phyloP scores from a whole-genome alignment of 192 early-diverging fungal species.

The Coemansia asiatica region DNA sequence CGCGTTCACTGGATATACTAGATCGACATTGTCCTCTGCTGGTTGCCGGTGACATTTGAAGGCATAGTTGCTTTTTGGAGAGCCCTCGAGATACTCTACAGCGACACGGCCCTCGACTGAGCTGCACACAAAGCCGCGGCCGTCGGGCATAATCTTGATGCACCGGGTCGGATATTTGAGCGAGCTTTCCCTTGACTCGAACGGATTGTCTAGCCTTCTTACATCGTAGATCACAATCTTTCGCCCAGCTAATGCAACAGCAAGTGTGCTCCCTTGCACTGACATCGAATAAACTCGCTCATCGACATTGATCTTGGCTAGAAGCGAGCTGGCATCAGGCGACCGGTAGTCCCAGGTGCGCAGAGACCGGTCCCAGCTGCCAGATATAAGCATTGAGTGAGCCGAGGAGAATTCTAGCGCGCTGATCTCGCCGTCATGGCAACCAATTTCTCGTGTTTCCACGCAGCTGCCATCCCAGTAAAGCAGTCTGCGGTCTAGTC shows the following conservation, averaged over 20 bases:
- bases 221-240: conserved; percentile 82
- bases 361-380: conserved; percentile 90
- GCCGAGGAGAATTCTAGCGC: conserved; percentile 62
- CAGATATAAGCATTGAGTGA: conserved; percentile 69
- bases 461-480: conserved; percentile 67
- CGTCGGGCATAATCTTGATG: conserved; percentile 83
- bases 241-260: conserved; percentile 82
- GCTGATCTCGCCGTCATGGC: conserved; percentile 77
- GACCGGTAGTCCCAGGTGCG: conserved; percentile 55
- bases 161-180: conserved; percentile 88
- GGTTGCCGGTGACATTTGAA: conserved; percentile 95
- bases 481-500: conserved; percentile 70
- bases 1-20: conserved; percentile 91
- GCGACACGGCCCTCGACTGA: conserved; percentile 95
- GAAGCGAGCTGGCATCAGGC: conserved; percentile 44
- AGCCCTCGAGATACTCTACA: conserved; percentile 87
- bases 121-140: conserved; percentile 82
- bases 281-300: conserved; percentile 89
- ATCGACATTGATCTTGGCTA: conserved; percentile 20
- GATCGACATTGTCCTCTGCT: conserved; percentile 70
- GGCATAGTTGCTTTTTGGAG: conserved; percentile 76
- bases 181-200: conserved; percentile 72
- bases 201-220: conserved; percentile 72
- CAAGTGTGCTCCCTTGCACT: conserved; percentile 64
- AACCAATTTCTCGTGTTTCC: conserved; percentile 63